Base-by-base conservation (phyloP, 1,139 yeast species). In the Chernovozyma aurita region DNA sequence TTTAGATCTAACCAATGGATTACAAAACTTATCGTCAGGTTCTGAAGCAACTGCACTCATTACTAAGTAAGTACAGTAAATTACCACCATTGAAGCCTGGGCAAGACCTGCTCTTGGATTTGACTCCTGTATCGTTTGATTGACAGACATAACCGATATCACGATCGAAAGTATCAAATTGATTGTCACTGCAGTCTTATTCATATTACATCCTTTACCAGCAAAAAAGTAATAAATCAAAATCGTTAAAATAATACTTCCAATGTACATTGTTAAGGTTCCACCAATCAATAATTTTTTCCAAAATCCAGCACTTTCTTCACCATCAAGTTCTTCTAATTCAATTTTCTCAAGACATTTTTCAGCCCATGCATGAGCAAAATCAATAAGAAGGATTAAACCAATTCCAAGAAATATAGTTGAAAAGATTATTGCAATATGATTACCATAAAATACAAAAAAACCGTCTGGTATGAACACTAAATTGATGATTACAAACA, bases 281-380 rank as follows among this genome's bases (percentile, higher is more conserved):
- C 97, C 96, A 2, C 95, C 87, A 25, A 92, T 76, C 32, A 94
- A 68, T 17, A 90, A 62, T 31, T 77, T 70, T 50, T 86, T 79
- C 98, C 98, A 92, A 47, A 85, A 74, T 3, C 67, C 61, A 3
- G 73, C 70, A 42, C 58, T 63, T 34, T 57, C 59, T 42, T 63
- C 72, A 12, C 73, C 73, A 3, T 79, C 76, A 34, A 90, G 83
- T 44, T 90, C 95, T 47, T 85, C 94, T 46, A 76, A 71, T 57
- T 92, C 97, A 33, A 92, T 87, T 51, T 87, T 86, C 47, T 84
- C 92, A 38, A 92, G 73, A 56, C 98, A 94, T 9, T 85, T 86
- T 52, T 94, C 99, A 0, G 98, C 97, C 97, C 97, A 94, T 42
- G 94, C 94, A 60, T 94, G 98, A 11, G 98, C 97, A 70, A 88